Percentiles rank a stretch among this genome's conserved stretches.
Conservation (phyloP, 306 rosid genomes). For the Clitoria ternatea region DNA sequence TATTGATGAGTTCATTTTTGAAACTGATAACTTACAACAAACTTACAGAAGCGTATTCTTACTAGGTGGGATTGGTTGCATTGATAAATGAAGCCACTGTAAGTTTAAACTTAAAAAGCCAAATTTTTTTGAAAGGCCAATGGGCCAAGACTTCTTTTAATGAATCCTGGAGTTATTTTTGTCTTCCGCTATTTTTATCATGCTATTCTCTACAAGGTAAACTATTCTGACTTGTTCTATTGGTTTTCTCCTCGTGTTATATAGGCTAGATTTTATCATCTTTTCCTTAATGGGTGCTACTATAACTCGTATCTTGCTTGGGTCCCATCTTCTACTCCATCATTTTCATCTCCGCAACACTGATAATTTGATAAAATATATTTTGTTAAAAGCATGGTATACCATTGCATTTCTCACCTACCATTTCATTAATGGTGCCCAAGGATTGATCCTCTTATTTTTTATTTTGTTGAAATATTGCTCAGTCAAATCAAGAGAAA, state of each 20-base stretch:
- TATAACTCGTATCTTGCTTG: neutral
- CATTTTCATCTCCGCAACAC: neutral
- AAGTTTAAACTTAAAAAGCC: neutral
- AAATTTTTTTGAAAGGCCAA: neutral
- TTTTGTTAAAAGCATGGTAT: neutral
- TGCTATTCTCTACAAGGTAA: neutral
- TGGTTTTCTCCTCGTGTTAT: neutral
- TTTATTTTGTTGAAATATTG: neutral
- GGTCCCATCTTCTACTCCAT: neutral
- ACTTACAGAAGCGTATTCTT: neutral
- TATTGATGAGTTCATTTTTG: neutral
- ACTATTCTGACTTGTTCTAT: neutral
- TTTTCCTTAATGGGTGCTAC: neutral
- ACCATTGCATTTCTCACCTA: neutral
- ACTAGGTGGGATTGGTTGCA: neutral
- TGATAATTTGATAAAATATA: neutral
- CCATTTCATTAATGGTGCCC: neutral
- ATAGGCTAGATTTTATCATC: neutral
- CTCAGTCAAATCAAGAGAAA: neutral
- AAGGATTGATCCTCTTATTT: neutral
- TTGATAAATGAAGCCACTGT: neutral
- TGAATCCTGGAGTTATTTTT: neutral
- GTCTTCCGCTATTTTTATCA: neutral
- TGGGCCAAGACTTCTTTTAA: neutral
- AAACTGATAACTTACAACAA: neutral